These are phyloP conservation scores for Whalleya microplaca DNA, from an alignment of 2,329 filamentous ascomycete genomes.

Conservation along the genomic window DNA sequence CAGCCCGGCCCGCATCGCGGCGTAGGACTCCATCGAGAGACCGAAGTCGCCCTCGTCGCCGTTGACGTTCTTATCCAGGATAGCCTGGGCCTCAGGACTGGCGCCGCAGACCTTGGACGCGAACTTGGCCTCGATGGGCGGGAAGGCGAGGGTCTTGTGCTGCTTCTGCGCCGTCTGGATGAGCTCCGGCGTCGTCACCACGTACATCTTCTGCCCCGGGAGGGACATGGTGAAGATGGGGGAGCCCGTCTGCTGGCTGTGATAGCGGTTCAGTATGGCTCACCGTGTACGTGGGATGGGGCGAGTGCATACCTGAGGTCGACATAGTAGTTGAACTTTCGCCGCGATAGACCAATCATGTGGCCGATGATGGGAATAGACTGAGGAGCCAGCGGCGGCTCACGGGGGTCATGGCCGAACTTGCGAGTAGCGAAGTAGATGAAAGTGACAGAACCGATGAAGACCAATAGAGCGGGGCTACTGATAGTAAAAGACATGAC, in stretches of 20 bases:
- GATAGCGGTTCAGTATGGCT: background rate
- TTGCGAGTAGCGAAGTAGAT: conserved; percentile 15
- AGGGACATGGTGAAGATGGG: conserved; percentile 47
- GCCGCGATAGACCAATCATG: conserved; percentile 34
- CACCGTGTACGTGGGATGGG: background rate
- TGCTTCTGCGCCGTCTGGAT: conserved; percentile 45
- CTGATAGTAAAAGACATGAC: background rate
- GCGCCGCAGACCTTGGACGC: conserved; percentile 35
- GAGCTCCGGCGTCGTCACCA: conserved; percentile 42
- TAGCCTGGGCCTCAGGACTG: conserved; percentile 35
- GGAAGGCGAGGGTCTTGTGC: conserved; percentile 41
- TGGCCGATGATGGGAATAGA: conserved; percentile 39
- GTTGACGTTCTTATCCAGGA: conserved; percentile 37
- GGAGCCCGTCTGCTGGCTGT: conserved; percentile 20
- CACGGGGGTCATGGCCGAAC: conserved; percentile 34
- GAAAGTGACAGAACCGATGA: conserved; percentile 7
- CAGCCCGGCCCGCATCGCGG: conserved; percentile 39
- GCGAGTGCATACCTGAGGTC: conserved; percentile 31
- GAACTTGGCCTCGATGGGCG: conserved; percentile 42
- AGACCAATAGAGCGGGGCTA: conserved; percentile 3
- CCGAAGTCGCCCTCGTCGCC: conserved; percentile 41
- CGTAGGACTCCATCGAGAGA: conserved; percentile 40
- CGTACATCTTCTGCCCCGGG: conserved; percentile 46
- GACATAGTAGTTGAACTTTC: conserved; percentile 40
- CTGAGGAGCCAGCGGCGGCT: conserved; percentile 37